Base-by-base conservation (phyloP, 148 eudicot species). In the Rhododendron simsii region DNA sequence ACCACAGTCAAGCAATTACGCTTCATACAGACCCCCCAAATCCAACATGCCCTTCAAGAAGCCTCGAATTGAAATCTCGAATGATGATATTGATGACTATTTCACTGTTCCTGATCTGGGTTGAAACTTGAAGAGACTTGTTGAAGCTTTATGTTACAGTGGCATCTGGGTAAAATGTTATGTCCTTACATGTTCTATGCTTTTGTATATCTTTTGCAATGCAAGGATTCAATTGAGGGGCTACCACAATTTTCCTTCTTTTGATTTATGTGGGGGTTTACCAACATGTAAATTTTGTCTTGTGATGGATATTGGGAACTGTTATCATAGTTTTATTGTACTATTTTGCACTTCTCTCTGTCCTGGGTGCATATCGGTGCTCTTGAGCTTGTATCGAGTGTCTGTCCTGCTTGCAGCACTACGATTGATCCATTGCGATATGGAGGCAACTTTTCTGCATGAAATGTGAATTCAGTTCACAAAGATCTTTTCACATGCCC, bases 21-120 rank as follows among this genome's bases (percentile, higher is more conserved):
- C 88, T 76, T 86, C 92, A 6, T 88, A 89, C 89, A 91, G 91
- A 74, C 84, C 92, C 83, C 78, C 87, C 30, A 93, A 92, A 86
- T 84, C 48, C 77, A 87, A 88, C 88, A 81, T 86, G 88, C 88
- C 98, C 50, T 55, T 90, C 93, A 97, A 97, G 91, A 97, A 93
- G 89, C 93, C 96, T 7, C 91, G 99, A 63, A 86, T 94, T 2
- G 99, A 94, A 87, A 39, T 91, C 53, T 83, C 87, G 12, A 89
- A 93, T n/a, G 96, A 95, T 30, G 96, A 97, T 30, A 94, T 94
- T 3, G 98, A 94, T 1, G 96, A 95, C 91, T 92, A 83, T 85
- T 95, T 93, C 41, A 94, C 94, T 41, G 99, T 97, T 65, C 99
- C 99, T 73, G 98, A 97, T 90, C 99, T 97, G 82, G 98, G 99